These are phyloP conservation scores for Sanghuangporus sanghuang DNA, from an alignment of 1,284 basidiomycete genomes.

Conservation along the genomic window DNA sequence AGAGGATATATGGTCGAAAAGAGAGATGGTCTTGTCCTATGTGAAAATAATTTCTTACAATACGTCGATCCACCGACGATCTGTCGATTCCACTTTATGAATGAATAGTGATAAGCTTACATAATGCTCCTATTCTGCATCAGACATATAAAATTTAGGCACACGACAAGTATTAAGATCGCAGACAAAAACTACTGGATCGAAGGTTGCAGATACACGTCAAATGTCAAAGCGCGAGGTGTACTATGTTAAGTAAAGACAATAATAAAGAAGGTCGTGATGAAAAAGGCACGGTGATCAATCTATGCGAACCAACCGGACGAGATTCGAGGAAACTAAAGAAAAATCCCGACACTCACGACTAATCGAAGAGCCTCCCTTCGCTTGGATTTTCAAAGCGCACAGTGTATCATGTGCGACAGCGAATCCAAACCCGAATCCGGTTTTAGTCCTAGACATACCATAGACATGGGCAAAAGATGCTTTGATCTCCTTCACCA, in stretches of 20 bases:
- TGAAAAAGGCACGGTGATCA: neutral
- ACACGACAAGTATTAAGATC: too few species aligned
- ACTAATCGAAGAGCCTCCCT: constrained; percentile 25
- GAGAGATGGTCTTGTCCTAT: neutral
- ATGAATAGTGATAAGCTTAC: neutral
- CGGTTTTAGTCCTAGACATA: neutral
- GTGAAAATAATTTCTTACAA: neutral
- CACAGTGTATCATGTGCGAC: constrained; percentile 45
- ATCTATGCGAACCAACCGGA: neutral
- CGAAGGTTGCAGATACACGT: too few species aligned
- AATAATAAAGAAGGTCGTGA: too few species aligned
- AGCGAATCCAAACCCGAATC: constrained; percentile 34
- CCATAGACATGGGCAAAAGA: constrained; percentile 38
- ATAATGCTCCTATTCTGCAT: too few species aligned
- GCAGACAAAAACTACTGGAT: too few species aligned
- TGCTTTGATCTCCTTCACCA: constrained; percentile 38
- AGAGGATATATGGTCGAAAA: neutral
- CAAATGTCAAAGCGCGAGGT: too few species aligned
- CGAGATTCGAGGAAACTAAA: neutral
- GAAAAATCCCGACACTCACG: constrained; percentile 24
- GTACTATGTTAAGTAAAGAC: too few species aligned
- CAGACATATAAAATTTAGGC: too few species aligned
- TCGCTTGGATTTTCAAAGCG: constrained; percentile 39
- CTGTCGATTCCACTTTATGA: neutral
- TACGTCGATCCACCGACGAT: neutral